Percentiles rank a stretch among this genome's conserved stretches.
Conservation (phyloP, 192 early-diverging fungal species). For the Gryganskiella cystojenkinii region DNA sequence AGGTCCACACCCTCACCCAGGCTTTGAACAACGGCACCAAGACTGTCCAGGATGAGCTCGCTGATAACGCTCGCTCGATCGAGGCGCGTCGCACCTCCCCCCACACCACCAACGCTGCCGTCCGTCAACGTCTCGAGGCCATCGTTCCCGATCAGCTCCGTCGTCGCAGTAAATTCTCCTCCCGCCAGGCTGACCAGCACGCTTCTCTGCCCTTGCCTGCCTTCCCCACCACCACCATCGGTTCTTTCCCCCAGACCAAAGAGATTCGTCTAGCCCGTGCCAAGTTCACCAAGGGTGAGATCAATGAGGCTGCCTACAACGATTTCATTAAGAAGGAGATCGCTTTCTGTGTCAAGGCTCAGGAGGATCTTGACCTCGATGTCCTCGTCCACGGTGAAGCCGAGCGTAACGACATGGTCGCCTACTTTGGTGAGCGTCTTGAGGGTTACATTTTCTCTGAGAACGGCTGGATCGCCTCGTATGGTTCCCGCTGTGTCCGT, state of each 20-base stretch:
- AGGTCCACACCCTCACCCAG: conserved; percentile 78
- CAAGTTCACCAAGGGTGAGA: conserved; percentile 87
- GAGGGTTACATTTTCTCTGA: conserved; percentile 94
- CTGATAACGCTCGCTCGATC: conserved; percentile 76
- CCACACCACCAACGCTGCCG: conserved; percentile 84
- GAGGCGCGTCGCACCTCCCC: conserved; percentile 78
- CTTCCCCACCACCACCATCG: conserved; percentile 98
- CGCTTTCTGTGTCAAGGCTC: conserved; percentile 83
- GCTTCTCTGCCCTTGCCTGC: conserved; percentile 83
- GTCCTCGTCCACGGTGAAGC: conserved; percentile 98
- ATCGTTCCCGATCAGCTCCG: conserved; percentile 78
- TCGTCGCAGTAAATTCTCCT: conserved; percentile 77
- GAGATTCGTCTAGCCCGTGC: conserved; percentile 94
- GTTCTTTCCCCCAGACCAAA: conserved; percentile 98
- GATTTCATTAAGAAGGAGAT: conserved; percentile 90
- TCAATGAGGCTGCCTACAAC: conserved; percentile 76
- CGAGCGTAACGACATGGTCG: conserved; percentile 96
- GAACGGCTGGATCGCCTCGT: conserved; percentile 98
- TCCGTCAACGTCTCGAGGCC: conserved; percentile 77
- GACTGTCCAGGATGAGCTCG: conserved; percentile 73
- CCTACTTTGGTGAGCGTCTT: conserved; percentile 96
- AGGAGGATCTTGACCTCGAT: conserved; percentile 91
- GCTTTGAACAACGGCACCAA: conserved; percentile 62
- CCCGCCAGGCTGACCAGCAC: conserved; percentile 80
- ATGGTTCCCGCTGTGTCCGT: conserved; percentile 97